These are phyloP conservation scores for Atractiella rhizophila DNA, from an alignment of 768 basidiomycete species.

Conservation along the genomic window DNA sequence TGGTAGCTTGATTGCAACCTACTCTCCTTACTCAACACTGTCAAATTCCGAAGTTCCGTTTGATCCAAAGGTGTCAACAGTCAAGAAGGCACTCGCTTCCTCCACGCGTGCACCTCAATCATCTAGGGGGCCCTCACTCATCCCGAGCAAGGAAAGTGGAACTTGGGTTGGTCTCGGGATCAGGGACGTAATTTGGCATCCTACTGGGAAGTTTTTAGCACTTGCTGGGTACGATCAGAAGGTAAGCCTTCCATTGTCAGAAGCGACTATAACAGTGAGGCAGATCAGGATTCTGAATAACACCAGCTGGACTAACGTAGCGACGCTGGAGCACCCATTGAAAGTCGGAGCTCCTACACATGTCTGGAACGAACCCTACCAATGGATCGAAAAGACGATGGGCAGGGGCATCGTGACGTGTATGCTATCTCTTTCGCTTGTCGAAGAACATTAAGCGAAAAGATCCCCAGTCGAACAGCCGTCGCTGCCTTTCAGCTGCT, in stretches of 20 bases:
- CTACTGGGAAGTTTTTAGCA: constrained; percentile 9
- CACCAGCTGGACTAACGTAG: background rate
- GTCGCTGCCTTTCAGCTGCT: background rate
- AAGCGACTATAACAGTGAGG: background rate
- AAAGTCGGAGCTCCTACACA: background rate
- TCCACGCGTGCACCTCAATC: background rate
- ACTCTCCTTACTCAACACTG: constrained; percentile 13
- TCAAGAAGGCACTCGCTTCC: no score
- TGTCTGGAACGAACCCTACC: constrained; percentile 8
- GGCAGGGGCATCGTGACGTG: constrained; percentile 9
- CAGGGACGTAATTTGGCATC: constrained; percentile 11
- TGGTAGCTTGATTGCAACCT: constrained; percentile 18
- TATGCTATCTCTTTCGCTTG: background rate
- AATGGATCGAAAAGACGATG: constrained; percentile 8
- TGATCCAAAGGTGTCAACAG: background rate
- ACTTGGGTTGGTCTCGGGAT: constrained; percentile 13
- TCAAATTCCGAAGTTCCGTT: constrained; percentile 5
- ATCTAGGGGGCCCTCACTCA: background rate
- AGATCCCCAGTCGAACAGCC: background rate
- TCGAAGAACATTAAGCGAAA: background rate
- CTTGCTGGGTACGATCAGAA: constrained; percentile 14
- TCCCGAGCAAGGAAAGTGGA: background rate
- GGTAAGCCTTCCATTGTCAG: background rate
- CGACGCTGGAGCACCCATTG: background rate
- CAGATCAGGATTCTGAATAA: constrained; percentile 6